Conservation (phyloP, 352 stramenopile species). For the Globisporangium echinulatum region DNA sequence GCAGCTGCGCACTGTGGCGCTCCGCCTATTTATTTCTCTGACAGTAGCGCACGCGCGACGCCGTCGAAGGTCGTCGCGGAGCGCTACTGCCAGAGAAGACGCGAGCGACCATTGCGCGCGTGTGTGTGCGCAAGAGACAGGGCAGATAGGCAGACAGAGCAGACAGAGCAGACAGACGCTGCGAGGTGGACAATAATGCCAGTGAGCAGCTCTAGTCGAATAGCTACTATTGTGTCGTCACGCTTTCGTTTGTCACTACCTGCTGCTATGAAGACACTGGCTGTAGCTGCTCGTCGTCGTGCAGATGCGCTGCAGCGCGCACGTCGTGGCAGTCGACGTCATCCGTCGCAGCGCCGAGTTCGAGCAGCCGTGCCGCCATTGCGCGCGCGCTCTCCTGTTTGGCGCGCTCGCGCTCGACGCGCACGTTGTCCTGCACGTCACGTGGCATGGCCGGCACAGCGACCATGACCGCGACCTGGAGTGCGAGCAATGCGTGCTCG, state of each 20-base stretch:
- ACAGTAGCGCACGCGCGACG: neutral
- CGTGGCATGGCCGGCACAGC: constrained; percentile 50
- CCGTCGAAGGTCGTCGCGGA: no score
- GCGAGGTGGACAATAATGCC: no score
- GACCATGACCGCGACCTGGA: constrained; percentile 62
- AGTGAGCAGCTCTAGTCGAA: no score
- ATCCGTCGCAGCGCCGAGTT: neutral
- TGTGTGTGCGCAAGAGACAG: no score
- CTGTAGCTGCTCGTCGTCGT: neutral
- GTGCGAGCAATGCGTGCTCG: constrained; percentile 56
- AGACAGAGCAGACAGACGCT: no score
- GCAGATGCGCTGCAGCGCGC: neutral
- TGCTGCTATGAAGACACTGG: no score
- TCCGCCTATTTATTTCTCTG: constrained; percentile 13
- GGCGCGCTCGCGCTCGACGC: constrained; percentile 47
- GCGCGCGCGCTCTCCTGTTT: constrained; percentile 66
- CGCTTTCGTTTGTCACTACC: no score
- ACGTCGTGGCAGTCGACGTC: neutral
- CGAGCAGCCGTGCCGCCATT: constrained; percentile 36
- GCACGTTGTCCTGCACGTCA: constrained; percentile 43
- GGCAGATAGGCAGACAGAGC: no score
- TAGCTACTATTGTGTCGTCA: no score
- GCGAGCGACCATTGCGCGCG: no score
- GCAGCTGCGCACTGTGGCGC: neutral
- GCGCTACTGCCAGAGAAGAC: no score